Conservation (phyloP, 768 basidiomycete genomes). For the Hypsizygus marmoreus region DNA sequence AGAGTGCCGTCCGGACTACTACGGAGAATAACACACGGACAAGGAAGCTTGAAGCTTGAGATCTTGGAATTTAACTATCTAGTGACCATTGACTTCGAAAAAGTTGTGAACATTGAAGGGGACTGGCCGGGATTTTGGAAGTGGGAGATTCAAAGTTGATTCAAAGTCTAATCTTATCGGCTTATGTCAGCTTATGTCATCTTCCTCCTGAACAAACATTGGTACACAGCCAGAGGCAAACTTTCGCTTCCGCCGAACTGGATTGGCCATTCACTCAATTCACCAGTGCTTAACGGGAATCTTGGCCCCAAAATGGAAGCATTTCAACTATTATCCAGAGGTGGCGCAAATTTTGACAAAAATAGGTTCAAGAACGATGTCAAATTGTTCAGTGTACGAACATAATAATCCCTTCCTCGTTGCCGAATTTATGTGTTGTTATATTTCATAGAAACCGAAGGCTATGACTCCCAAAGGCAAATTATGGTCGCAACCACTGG, state of each 20-base stretch:
- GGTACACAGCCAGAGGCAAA: background rate
- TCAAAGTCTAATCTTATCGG: conserved; percentile 12
- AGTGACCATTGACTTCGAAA: no score
- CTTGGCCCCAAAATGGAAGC: conserved; percentile 63
- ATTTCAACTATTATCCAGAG: conserved; percentile 87
- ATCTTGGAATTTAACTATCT: no score
- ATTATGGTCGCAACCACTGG: conserved; percentile 24
- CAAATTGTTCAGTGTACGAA: conserved; percentile 63
- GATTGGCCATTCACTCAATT: no score
- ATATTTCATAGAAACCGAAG: conserved; percentile 19
- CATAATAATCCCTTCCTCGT: conserved; percentile 2
- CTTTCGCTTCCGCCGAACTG: no score
- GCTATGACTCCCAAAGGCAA: conserved; percentile 4
- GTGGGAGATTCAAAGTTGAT: background rate
- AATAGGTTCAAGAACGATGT: conserved; percentile 69
- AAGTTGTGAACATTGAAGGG: no score
- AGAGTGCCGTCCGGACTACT: no score
- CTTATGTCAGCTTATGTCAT: conserved; percentile 4
- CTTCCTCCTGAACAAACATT: background rate
- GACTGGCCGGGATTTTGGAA: no score
- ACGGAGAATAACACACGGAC: no score
- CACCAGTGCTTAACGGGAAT: background rate
- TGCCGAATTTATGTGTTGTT: conserved; percentile 6
- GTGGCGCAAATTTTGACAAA: conserved; percentile 83
- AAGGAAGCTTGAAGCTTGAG: no score